Evolutionary conservation across 2,329 filamentous ascomycete genomes (phyloP), one percentile per base, ranked within the genome.

Genomic region (Ceratocystis lukuohia): DNA sequence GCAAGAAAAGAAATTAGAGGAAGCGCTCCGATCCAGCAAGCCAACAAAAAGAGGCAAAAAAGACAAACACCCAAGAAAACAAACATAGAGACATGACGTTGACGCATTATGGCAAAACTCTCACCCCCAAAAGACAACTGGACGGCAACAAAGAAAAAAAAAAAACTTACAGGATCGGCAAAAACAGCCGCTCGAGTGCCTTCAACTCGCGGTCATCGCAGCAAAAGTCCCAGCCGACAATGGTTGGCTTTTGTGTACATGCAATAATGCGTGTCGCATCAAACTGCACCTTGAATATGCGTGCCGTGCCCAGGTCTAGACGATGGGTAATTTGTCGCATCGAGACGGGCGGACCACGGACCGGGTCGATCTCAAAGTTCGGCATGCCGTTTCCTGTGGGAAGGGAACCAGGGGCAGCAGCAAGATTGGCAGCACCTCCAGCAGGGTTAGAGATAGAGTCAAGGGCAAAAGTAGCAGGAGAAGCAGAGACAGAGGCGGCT

Each of bases 151-250:
- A 41, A 62, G 17, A 22, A 37, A 41, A 30, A 20, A 46, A 20
- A 33, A 65, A 53, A 53, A 57, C 10, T 45, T 74, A 82, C 67
- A 84, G 81, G 53, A 87, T 78, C 1, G 82, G 80, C 65, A 81
- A 85, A 74, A 96, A 96, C 73, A 96, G 95, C 45, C 83, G 82
- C 69, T 85, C 84, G 5, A 88, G 89, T 73, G 89, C 86, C 66
- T 90, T 84, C 65, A 96, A 82, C 71, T 95, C 88, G 66, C 82
- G 76, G 70, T 99, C 92, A 3, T 85, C 88, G 70, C 91, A 90
- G 68, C 91, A 94, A 80, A 97, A 99, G 75, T 99, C 94, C 94
- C 94, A 99, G 0, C 92, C 94, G 0, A 97, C 91, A 72, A 99
- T 97, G 17, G 88, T 85, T 48, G 87, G 87, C 66, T 94, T 91